A percentile compares a stretch with the other conserved stretches of the same genome.
phyloP scores from a whole-genome alignment of 2,329 filamentous ascomycete species.

The Akanthomyces dipterigenus region DNA sequence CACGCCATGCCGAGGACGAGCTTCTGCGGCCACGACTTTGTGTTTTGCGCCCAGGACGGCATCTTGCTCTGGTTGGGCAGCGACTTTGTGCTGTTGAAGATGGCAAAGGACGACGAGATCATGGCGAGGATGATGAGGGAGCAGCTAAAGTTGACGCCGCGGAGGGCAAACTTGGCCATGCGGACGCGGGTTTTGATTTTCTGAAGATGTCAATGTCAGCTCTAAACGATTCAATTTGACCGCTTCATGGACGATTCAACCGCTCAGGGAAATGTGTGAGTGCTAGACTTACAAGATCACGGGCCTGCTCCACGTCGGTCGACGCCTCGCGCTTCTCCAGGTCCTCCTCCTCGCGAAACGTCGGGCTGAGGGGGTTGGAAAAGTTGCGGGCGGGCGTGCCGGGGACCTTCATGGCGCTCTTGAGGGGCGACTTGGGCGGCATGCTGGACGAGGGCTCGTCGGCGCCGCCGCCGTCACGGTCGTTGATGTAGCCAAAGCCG shows the following conservation, averaged over 20 bases:
- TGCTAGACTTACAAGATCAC: conserved; percentile 66
- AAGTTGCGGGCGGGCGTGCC: conserved; percentile 70
- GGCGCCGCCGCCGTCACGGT: conserved; percentile 46
- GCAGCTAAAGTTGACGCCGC: conserved; percentile 94
- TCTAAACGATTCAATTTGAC: too few relatives aligned
- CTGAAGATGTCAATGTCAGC: conserved; percentile 38
- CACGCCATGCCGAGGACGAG: conserved; percentile 72
- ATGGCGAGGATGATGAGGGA: conserved; percentile 90
- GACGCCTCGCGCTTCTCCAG: conserved; percentile 76
- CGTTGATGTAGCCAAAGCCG: conserved; percentile 84
- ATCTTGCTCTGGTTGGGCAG: conserved; percentile 72
- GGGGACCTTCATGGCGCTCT: conserved; percentile 84
- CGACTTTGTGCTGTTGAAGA: conserved; percentile 81
- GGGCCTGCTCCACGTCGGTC: conserved; percentile 81
- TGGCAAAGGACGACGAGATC: conserved; percentile 77
- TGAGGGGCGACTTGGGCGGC: conserved; percentile 69
- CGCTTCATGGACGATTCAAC: too few relatives aligned
- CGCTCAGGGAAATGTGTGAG: too few relatives aligned
- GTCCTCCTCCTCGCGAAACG: conserved; percentile 79
- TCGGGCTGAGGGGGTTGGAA: conserved; percentile 78
- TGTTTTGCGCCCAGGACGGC: conserved; percentile 75
- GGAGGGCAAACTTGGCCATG: conserved; percentile 90
- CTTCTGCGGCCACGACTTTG: conserved; percentile 83
- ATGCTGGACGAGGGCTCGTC: conserved; percentile 47
- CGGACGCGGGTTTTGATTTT: conserved; percentile 89